Evolutionary conservation across 2,329 filamentous ascomycete genomes (phyloP).

Genomic region (Apiospora sp.): DNA sequence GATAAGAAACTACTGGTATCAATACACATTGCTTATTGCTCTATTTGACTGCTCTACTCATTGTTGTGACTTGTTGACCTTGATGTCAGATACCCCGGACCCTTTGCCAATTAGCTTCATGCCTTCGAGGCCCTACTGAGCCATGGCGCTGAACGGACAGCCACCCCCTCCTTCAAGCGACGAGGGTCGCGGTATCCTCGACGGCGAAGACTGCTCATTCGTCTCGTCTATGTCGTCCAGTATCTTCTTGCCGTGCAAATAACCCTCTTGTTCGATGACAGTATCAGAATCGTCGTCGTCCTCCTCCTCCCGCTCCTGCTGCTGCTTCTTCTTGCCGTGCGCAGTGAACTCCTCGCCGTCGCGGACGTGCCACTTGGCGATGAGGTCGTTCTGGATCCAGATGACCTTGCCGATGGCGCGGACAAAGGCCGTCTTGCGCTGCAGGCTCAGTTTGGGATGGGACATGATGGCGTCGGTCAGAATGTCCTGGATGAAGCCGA

Average conservation of each 20-base stretch:
- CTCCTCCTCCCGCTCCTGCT: conserved; percentile 62
- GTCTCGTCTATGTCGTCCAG: conserved; percentile 50
- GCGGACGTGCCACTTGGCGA: conserved; percentile 81
- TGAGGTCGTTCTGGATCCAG: conserved; percentile 88
- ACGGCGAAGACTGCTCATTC: background rate
- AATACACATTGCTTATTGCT: background rate
- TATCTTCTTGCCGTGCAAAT: conserved; percentile 68
- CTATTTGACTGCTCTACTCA: background rate
- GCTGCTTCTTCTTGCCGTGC: conserved; percentile 58
- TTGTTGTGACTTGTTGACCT: background rate
- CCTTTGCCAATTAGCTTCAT: conserved; percentile 28
- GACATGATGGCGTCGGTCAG: conserved; percentile 79
- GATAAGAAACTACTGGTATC: background rate
- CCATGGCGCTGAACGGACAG: conserved; percentile 39
- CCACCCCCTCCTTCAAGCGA: conserved; percentile 29
- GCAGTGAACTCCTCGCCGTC: conserved; percentile 65
- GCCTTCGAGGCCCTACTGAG: conserved; percentile 29
- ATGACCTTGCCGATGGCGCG: conserved; percentile 82
- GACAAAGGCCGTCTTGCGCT: conserved; percentile 75
- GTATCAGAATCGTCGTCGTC: conserved; percentile 55
- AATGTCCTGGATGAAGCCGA: conserved; percentile 80
- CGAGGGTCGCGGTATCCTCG: conserved; percentile 27
- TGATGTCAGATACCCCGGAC: background rate
- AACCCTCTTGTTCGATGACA: conserved; percentile 68
- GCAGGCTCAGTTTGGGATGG: conserved; percentile 71